Percentiles rank a stretch among this genome's conserved stretches.
phyloP scores from a whole-genome alignment of 2,329 filamentous ascomycete species.

The Colletotrichum sp. region DNA sequence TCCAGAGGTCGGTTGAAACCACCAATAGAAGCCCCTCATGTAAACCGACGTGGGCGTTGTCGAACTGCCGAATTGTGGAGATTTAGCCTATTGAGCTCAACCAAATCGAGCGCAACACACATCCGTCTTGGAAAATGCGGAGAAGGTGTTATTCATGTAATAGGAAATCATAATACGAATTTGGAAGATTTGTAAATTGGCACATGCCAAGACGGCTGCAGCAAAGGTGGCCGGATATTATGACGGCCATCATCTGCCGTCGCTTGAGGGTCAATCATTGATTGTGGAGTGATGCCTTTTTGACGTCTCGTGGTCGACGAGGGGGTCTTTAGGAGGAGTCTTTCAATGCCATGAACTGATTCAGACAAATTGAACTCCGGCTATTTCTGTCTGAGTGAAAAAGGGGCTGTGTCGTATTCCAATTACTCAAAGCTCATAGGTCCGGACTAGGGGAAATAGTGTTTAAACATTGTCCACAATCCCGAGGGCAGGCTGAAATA shows the following conservation, averaged over 20 bases:
- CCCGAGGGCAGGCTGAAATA: not conserved
- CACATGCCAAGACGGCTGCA: not conserved
- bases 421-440: not conserved
- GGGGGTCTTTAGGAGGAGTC: not conserved
- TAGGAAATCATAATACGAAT: not conserved
- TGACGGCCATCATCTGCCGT: not conserved
- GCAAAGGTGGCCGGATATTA: not conserved
- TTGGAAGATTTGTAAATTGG: not conserved
- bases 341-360: not conserved
- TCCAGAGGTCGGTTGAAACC: accelerated
- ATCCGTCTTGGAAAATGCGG: not conserved
- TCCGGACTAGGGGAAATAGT: not conserved
- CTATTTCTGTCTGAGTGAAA: not conserved
- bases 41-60: not conserved
- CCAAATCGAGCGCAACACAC: not conserved
- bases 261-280: not conserved
- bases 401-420: not conserved
- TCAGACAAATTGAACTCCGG: not conserved
- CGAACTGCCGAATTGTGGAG: not conserved
- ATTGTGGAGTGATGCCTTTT: not conserved
- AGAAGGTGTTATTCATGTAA: not conserved
- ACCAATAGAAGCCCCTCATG: not conserved
- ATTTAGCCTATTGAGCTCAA: not conserved
- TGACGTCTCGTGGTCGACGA: not conserved
- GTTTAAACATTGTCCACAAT: no score